These are phyloP conservation scores for Hortaea sp. DNA, from an alignment of 2,329 filamentous ascomycete genomes.

Conservation along the genomic window DNA sequence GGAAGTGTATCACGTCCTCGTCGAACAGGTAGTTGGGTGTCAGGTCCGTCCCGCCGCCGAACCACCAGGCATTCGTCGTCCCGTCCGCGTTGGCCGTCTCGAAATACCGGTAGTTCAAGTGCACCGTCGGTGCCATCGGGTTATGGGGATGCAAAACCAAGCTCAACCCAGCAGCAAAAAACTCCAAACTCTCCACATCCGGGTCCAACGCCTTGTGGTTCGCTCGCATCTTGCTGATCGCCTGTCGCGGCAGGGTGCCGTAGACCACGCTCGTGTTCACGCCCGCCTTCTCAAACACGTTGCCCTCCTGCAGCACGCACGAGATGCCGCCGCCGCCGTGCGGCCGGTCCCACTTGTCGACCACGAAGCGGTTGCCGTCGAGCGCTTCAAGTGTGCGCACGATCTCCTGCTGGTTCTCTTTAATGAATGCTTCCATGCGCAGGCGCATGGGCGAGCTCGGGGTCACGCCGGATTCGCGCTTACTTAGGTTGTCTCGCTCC, in stretches of 20 bases:
- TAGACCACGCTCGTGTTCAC: conserved; percentile 95
- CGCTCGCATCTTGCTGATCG: conserved; percentile 84
- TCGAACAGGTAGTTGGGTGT: conserved; percentile 93
- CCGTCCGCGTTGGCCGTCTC: conserved; percentile 84
- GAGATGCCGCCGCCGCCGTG: conserved; percentile 89
- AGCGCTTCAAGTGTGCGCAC: conserved; percentile 72
- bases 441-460: conserved; percentile 86
- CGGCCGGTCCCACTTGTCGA: conserved; percentile 78
- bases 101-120: conserved; percentile 98
- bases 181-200: conserved; percentile 72
- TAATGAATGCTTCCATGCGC: conserved; percentile 94
- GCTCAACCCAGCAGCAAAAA: conserved; percentile 90
- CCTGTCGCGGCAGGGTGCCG: conserved; percentile 74
- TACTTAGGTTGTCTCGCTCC: conserved; percentile 71
- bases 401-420: conserved; percentile 82
- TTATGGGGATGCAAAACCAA: conserved; percentile 89
- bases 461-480: conserved; percentile 65
- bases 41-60: conserved; percentile 87
- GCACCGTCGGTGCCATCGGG: conserved; percentile 94
- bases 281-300: conserved; percentile 95
- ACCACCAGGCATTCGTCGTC: conserved; percentile 88
- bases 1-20: conserved; percentile 95
- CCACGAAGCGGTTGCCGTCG: conserved; percentile 71
- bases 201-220: conserved; percentile 86
- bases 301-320: conserved; percentile 89